A percentile compares a stretch with the other conserved stretches of the same genome.
Evolutionary conservation across 2,329 filamentous ascomycete species (phyloP).

Genomic region (Nothopassalora personata): DNA sequence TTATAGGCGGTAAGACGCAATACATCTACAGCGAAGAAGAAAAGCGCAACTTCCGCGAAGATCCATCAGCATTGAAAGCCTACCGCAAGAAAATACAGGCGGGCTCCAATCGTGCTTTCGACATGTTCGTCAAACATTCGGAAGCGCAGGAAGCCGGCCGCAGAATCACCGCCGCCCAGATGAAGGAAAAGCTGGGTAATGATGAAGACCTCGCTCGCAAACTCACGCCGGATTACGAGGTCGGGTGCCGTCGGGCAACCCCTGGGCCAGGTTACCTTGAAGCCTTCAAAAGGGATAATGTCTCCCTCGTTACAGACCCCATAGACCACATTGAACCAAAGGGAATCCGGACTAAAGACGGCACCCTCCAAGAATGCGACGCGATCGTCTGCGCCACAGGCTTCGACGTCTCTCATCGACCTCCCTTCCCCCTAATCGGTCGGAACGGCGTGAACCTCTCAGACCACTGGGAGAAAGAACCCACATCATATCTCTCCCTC

Average conservation of each 20-base stretch:
- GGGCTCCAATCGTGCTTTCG: conserved; percentile 25
- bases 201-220: conserved; percentile 53
- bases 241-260: conserved; percentile 60
- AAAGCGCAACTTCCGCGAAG: conserved; percentile 28
- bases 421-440: conserved; percentile 35
- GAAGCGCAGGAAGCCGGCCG: conserved; percentile 29
- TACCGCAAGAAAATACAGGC: conserved; percentile 36
- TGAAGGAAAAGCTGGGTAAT: conserved; percentile 49
- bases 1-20: conserved; percentile 28
- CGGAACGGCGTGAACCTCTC: conserved; percentile 26
- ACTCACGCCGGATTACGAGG: conserved; percentile 58
- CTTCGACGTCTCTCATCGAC: conserved; percentile 35
- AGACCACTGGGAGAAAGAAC: conserved; percentile 23
- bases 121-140: conserved; percentile 50
- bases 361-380: conserved; percentile 16
- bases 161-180: conserved; percentile 32
- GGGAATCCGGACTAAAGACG: conserved; percentile 25
- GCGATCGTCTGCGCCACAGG: conserved; percentile 34
- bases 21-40: conserved; percentile 31
- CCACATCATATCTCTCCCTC: conserved; percentile 9
- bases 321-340: conserved; percentile 22
- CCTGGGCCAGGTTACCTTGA: conserved; percentile 37
- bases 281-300: conserved; percentile 30
- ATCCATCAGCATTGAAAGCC: conserved; percentile 31
- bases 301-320: conserved; percentile 24